These are phyloP conservation scores for Parathielavia hyrcaniae DNA, from an alignment of 495 filamentous ascomycete species.

Conservation along the genomic window DNA sequence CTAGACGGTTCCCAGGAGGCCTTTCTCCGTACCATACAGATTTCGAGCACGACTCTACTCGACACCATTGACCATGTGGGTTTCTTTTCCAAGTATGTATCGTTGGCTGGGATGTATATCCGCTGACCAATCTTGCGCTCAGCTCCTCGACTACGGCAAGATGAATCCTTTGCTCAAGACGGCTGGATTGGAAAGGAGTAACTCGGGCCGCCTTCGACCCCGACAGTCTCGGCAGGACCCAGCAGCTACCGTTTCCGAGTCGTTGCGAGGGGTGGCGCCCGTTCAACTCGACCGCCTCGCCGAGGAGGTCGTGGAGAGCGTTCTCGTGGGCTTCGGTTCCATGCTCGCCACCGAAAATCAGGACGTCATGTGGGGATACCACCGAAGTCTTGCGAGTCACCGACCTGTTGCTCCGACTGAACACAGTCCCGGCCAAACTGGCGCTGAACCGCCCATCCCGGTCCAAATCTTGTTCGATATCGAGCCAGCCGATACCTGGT, in stretches of 20 bases:
- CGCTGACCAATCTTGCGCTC: conserved; percentile 10
- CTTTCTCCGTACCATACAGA: conserved; percentile 62
- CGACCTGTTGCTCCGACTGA: no score
- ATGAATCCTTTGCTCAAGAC: conserved; percentile 38
- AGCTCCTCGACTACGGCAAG: conserved; percentile 60
- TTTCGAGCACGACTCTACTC: conserved; percentile 64
- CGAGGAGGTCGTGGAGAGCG: conserved; percentile 56
- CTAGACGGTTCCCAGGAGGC: conserved; percentile 52
- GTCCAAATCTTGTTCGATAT: conserved; percentile 62
- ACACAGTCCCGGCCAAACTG: background rate
- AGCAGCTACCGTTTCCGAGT: no score
- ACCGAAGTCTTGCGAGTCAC: no score
- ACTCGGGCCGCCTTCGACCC: conserved; percentile 22
- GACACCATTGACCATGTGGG: conserved; percentile 79
- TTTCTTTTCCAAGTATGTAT: conserved; percentile 2
- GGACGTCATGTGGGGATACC: conserved; percentile 21
- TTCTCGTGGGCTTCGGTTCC: conserved; percentile 48
- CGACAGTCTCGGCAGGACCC: no score
- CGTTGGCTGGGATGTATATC: background rate
- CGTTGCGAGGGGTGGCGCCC: background rate
- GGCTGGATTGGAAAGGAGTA: conserved; percentile 10
- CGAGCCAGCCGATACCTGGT: conserved; percentile 48
- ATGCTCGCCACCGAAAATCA: conserved; percentile 12
- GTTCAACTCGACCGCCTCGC: conserved; percentile 44
- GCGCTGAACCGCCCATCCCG: background rate